Conservation (phyloP, 2,329 filamentous ascomycete genomes). For the Sarocladium kiliense region DNA sequence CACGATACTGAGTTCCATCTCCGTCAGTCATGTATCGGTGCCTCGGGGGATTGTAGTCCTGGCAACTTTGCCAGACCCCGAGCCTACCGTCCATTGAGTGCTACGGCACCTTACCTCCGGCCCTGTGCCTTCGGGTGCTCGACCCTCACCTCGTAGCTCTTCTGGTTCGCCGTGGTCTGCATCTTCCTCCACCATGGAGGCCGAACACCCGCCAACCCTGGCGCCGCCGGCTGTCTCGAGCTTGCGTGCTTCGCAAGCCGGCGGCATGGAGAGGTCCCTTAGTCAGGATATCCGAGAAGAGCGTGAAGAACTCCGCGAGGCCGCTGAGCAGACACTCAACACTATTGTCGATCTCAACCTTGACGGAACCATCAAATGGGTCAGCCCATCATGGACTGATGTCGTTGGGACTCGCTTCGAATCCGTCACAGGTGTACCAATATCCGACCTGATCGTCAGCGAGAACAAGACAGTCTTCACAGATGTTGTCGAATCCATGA, state of each 20-base stretch:
- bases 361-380: constrained; percentile 88
- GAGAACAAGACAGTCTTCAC: constrained; percentile 77
- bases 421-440: constrained; percentile 67
- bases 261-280: constrained; percentile 59
- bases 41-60: constrained; percentile 40
- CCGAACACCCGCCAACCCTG: constrained; percentile 28
- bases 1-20: neutral
- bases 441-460: constrained; percentile 73
- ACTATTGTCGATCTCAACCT: constrained; percentile 92
- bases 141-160: neutral
- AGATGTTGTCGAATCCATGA: constrained; percentile 81
- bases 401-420: constrained; percentile 77
- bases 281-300: constrained; percentile 91
- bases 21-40: constrained; percentile 41
- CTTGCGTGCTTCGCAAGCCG: constrained; percentile 43
- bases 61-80: constrained; percentile 39
- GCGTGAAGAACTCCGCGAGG: constrained; percentile 88
- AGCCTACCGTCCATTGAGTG: constrained; percentile 18
- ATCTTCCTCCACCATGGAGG: constrained; percentile 36
- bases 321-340: constrained; percentile 93
- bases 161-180: neutral
- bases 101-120: constrained; percentile 11
- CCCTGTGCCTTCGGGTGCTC: neutral
- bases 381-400: constrained; percentile 92
- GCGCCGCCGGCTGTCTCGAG: constrained; percentile 49